Percentiles rank a stretch among this genome's conserved stretches.
Conservation (phyloP, 2,329 filamentous ascomycete species). For the Cyphellophora europaea region DNA sequence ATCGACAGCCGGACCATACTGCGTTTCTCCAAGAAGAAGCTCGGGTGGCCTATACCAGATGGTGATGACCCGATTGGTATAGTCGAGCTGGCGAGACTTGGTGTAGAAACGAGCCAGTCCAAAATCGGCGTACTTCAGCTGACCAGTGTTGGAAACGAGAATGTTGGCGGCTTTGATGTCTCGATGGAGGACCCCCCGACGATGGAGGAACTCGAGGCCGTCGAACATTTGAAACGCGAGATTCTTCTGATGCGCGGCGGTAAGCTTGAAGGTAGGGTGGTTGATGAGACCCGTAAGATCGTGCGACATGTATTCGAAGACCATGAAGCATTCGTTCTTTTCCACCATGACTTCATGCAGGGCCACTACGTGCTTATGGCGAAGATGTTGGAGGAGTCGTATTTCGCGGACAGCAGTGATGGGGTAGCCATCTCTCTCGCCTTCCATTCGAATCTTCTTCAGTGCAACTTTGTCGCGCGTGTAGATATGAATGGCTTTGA, state of each 20-base stretch:
- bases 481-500: conserved; percentile 89
- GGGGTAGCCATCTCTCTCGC: conserved; percentile 81
- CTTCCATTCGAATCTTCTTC: conserved; percentile 90
- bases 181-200: conserved; percentile 84
- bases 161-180: conserved; percentile 99
- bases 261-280: conserved; percentile 81
- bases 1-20: conserved; percentile 82
- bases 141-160: conserved; percentile 77
- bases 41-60: conserved; percentile 96
- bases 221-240: conserved; percentile 88
- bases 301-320: conserved; percentile 95
- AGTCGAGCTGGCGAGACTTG: conserved; percentile 83
- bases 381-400: conserved; percentile 79
- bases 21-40: conserved; percentile 79
- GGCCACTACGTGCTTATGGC: conserved; percentile 72
- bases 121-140: conserved; percentile 91
- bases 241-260: conserved; percentile 81
- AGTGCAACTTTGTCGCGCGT: conserved; percentile 74
- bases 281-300: conserved; percentile 92
- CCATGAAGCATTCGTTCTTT: conserved; percentile 98
- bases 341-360: conserved; percentile 95
- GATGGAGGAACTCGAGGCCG: conserved; percentile 86
- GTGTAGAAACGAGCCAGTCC: conserved; percentile 93
- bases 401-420: conserved; percentile 87
- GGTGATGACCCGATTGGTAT: conserved; percentile 96